Evolutionary conservation across 1,139 yeast genomes (phyloP).

Genomic region (Kodamaea plutei): DNA sequence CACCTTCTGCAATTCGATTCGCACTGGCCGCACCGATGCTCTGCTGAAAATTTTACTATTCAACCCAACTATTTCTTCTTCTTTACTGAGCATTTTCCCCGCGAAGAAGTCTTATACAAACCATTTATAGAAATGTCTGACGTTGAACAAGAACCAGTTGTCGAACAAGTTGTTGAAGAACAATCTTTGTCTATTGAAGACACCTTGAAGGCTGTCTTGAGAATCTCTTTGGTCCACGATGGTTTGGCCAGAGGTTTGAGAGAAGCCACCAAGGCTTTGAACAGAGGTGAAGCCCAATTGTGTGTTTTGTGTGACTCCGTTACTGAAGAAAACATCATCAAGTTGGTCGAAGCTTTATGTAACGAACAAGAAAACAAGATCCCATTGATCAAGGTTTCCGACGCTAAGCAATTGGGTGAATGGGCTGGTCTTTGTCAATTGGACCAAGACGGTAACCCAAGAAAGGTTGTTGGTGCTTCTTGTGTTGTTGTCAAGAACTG

Average conservation of each 20-base stretch:
- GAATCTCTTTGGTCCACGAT: slow-evolving; percentile 97
- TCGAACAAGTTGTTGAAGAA: slow-evolving; percentile 80
- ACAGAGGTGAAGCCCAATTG: slow-evolving; percentile 96
- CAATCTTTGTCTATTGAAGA: slow-evolving; percentile 95
- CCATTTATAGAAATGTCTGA: slow-evolving; percentile 62
- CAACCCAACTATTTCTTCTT: too few relatives aligned
- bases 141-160: slow-evolving; percentile 83
- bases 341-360: slow-evolving; percentile 98
- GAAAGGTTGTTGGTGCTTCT: slow-evolving; percentile 99
- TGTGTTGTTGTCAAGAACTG: slow-evolving; percentile 99
- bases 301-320: slow-evolving; percentile 98
- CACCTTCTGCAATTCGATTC: too few relatives aligned
- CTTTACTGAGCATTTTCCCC: slow-evolving; percentile 79
- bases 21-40: too few relatives aligned
- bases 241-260: slow-evolving; percentile 99
- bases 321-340: slow-evolving; percentile 95
- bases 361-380: slow-evolving; percentile 96
- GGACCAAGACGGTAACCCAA: slow-evolving; percentile 99
- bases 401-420: slow-evolving; percentile 99
- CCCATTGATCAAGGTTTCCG: slow-evolving; percentile 98
- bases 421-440: slow-evolving; percentile 99
- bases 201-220: slow-evolving; percentile 96
- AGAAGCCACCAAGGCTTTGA: slow-evolving; percentile 98
- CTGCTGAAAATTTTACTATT: too few relatives aligned
- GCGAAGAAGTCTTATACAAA: slow-evolving; percentile 79